Conservation (phyloP, 148 eudicot species). For the Rhododendron ovatum region DNA sequence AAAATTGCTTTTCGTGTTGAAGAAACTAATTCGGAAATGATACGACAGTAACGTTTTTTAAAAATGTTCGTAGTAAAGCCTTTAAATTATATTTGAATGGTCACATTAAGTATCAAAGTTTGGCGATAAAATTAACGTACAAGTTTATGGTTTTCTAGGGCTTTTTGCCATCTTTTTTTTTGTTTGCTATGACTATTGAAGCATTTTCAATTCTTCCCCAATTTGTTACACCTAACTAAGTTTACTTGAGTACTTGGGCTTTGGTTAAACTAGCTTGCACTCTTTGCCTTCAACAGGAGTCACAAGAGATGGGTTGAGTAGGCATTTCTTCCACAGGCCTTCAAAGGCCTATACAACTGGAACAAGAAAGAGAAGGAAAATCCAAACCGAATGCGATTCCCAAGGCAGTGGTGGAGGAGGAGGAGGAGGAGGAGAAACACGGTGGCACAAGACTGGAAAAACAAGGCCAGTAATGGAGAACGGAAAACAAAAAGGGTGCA, state of each 20-base stretch:
- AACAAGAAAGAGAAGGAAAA: conserved; percentile 83
- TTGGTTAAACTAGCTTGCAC: neutral
- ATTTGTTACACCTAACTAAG: conserved; percentile 64
- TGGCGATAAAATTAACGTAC: no score
- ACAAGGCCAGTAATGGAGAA: conserved; percentile 81
- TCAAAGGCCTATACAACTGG: conserved; percentile 99
- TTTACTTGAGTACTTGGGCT: conserved; percentile 54
- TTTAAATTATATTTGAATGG: no score
- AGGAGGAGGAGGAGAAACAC: conserved; percentile 60
- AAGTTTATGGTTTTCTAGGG: conserved; percentile 1
- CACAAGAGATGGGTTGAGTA: conserved; percentile 86
- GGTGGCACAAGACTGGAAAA: conserved; percentile 98
- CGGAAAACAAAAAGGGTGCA: conserved; percentile 93
- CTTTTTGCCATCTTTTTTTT: conserved; percentile 4
- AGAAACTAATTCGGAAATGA: no score
- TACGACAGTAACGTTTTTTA: no score
- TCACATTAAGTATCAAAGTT: no score
- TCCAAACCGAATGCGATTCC: conserved; percentile 87
- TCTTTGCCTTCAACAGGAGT: conserved; percentile 34
- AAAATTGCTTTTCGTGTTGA: no score
- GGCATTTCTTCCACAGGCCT: conserved; percentile 96
- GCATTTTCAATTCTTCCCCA: neutral
- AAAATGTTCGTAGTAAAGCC: no score
- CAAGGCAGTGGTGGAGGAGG: conserved; percentile 33
- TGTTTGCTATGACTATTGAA: conserved; percentile 26